Evolutionary conservation across 2,329 filamentous ascomycete species (phyloP), one percentile per base, ranked within the genome.

Genomic region (Colletotrichum musae): DNA sequence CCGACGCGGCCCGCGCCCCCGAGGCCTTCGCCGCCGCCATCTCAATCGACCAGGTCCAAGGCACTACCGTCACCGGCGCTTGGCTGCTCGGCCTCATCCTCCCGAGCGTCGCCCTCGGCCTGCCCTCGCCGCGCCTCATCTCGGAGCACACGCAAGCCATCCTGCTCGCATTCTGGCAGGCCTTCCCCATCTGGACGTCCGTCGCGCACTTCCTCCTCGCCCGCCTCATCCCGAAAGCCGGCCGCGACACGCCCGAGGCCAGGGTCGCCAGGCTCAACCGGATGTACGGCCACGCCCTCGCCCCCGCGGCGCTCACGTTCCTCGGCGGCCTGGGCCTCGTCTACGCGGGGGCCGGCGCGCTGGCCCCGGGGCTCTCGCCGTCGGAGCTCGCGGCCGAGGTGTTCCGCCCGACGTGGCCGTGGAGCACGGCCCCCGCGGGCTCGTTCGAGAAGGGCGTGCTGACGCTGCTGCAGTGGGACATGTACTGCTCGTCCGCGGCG

Each of bases 381-480:
- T 24, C 62, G 45, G 64, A 54, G 39, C n/a, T 54, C 7, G 50
- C 73, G 15, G 12, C 12, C 0, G 48, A 56, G 10, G 68, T 72
- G 1, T 73, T 76, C 61, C 39, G 41, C 0, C 68, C 68, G 3
- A 58, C 58, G 13, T 64, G 50, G 28, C 64, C 64, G 4, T 59
- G 52, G 16, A 43, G 47, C 1, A 26, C 12, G 10, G 32, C 28
- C 18, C 60, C 18, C n/a, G 60, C 72, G 41, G 53, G 41, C 2
- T 70, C 63, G 3, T 2, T 74, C 13, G 64, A 73, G 7, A 61
- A 65, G 18, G 74, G 72, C 0, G 32, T 32, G 0, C 21, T 73
- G 51, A 54, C 66, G 4, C 24, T 74, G 7, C 54, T 76, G 47
- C 73, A 75, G 56, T 76, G 73, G 58, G 74, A 76, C 16, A 26